Conservation (phyloP, 805 yeast genomes). For the Cyberlindnera sargentensis region DNA sequence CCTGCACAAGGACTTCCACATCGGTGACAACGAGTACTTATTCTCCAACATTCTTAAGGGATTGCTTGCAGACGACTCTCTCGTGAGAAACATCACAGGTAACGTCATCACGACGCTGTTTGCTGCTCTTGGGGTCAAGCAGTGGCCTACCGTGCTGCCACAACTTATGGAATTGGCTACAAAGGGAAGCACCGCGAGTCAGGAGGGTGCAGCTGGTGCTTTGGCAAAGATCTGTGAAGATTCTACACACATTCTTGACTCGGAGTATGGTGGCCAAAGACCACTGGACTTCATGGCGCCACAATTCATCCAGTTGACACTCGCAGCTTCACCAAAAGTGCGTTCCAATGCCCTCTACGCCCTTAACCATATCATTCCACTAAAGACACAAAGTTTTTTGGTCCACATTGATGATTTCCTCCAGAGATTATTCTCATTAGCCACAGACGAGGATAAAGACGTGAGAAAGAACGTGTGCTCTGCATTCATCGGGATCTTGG, state of each 20-base stretch:
- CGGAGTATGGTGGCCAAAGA: conserved; percentile 53
- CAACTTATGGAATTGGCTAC: conserved; percentile 57
- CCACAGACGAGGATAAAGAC: conserved; percentile 48
- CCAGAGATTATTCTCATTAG: conserved; percentile 57
- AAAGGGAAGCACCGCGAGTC: conserved; percentile 32
- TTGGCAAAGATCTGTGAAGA: conserved; percentile 89
- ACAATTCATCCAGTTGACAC: conserved; percentile 48
- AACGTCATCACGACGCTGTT: conserved; percentile 82
- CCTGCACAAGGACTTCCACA: conserved; percentile 36
- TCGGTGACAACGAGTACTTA: conserved; percentile 27
- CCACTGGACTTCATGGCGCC: conserved; percentile 68
- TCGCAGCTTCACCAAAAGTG: conserved; percentile 38
- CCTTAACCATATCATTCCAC: conserved; percentile 66
- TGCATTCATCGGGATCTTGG: conserved; percentile 65
- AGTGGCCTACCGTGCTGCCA: conserved; percentile 73
- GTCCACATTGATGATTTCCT: conserved; percentile 62
- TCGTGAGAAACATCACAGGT: conserved; percentile 84
- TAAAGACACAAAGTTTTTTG: conserved; percentile 59
- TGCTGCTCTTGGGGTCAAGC: conserved; percentile 54
- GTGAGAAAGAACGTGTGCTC: conserved; percentile 73
- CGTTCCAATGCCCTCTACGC: conserved; percentile 62
- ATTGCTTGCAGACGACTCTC: conserved; percentile 42
- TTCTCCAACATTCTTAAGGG: conserved; percentile 36
- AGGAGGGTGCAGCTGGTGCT: conserved; percentile 74
- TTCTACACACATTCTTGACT: conserved; percentile 56